Evolutionary conservation across 2,329 filamentous ascomycete species (phyloP), one percentile per base, ranked within the genome.

Genomic region (Juglanconis sp.): DNA sequence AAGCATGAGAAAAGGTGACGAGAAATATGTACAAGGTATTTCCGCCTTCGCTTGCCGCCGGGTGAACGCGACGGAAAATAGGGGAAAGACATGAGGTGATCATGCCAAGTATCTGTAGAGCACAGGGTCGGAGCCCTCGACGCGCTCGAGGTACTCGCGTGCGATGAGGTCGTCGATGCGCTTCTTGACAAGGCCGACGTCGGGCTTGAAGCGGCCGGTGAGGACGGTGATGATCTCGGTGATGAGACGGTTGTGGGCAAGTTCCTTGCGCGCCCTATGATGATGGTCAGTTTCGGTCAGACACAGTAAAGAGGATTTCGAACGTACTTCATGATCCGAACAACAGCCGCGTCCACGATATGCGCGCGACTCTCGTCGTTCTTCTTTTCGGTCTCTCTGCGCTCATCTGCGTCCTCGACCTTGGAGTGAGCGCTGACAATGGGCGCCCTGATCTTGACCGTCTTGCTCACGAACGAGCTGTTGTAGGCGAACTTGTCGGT

Each of bases 371-470:
- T 87, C 70, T 91, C 86, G 66, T 90, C 85, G 65, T 90, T 92
- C 79, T 89, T 90, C 68, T 87, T 84, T 71, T 92, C 87, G 0
- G 90, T 94, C 55, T 85, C 85, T 73, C 85, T 87, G 52, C 87
- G 78, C 73, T 89, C 86, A 3, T 84, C 79, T 65, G 84, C 78
- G 56, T 86, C 91, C 75, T 98, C 94, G 1, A 96, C 90, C 75
- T 92, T 95, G 71, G 92, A 96, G 17, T 88, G 84, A 1, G 87
- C 85, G 53, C 86, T 90, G 66, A 96, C 89, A 5, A 95, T 89
- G 30, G 91, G 91, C 24, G 95, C 91, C 73, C 96, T 96, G 75
- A 97, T 91, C 72, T 91, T 92, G 69, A 95, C 83, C 53, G 90
- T 87, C 70, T 91, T 92, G 76, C 90, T 93, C 52, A 85, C 81